Evolutionary conservation across 768 basidiomycete genomes (phyloP).

Genomic region (Trametes coccinea): DNA sequence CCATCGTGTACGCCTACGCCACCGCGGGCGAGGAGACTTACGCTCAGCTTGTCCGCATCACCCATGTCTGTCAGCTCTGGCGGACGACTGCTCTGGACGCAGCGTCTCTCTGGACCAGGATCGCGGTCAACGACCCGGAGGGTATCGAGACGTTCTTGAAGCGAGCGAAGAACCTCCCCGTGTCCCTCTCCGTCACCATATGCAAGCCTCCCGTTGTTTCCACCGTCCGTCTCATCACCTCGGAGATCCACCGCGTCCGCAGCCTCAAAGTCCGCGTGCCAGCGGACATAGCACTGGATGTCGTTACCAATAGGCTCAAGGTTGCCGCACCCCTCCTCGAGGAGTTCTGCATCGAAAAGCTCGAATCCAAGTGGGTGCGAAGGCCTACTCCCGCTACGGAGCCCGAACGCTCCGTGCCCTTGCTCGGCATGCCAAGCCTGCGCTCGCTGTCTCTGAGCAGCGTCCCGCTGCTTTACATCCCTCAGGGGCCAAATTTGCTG

Average conservation of each 20-base stretch:
- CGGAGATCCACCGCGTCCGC: not conserved
- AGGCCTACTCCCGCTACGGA: no score
- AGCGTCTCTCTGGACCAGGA: not conserved
- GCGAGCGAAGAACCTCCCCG: not conserved
- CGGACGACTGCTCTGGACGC: not conserved
- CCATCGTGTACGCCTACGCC: not conserved
- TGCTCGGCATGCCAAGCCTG: not conserved
- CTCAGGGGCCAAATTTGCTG: not conserved
- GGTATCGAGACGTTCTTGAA: not conserved
- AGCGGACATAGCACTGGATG: not conserved
- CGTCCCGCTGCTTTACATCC: not conserved
- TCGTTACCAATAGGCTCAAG: not conserved
- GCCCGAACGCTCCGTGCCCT: not conserved
- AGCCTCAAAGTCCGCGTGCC: not conserved
- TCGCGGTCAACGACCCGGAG: not conserved
- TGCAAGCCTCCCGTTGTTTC: not conserved
- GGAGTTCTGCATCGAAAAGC: not conserved
- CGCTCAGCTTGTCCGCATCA: not conserved
- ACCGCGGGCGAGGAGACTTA: not conserved
- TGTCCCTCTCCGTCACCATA: not conserved
- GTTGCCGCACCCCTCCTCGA: not conserved
- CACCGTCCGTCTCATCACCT: not conserved
- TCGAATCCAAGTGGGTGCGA: not conserved
- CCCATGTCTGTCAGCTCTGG: not conserved
- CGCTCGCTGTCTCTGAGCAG: not conserved